Evolutionary conservation across 2,329 filamentous ascomycete species (phyloP), one percentile per base, ranked within the genome.

Genomic region (Aspergillus japonicus): DNA sequence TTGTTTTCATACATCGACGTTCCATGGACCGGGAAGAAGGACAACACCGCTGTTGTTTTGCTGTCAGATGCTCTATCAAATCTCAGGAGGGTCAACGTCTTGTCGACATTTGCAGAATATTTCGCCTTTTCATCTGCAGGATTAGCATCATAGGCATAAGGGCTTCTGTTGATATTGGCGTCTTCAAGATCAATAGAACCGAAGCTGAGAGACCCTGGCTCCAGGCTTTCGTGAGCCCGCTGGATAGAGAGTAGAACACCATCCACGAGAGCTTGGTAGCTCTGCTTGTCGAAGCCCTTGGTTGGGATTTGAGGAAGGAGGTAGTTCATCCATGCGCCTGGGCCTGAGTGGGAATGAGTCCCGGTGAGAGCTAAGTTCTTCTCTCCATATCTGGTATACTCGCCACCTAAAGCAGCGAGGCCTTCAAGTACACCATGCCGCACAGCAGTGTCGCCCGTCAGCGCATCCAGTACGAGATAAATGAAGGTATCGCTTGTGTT

Each of bases 271-370:
- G 94, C 92, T 64, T 88, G 84, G 71, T 96, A 96, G 69, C 91
- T 96, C 74, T 96, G 90, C 69, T 87, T 87, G 75, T 92, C 85
- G 68, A 96, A 97, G 0, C 94, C 94, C 60, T 89, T 83, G 69
- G 88, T 93, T 0, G 94, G 95, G 64, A 98, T 89, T 72, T 97
- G 93, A 7, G 93, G 94, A 5, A 97, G 82, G 10, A 98, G 83
- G 72, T 97, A 98, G 77, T 98, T 98, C 73, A 96, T 82, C 92
- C 92, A 98, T 5, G 90, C 94, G 2, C 90, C 94, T 0, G 94
- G 93, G 0, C 93, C 94, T 24, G 92, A 89, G 77, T 98, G 94
- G 26, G 91, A 95, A 75, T 98, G 94, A 0, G 94, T 98, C 56
- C 93, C 94, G 0, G 92, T 96, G 23, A 98, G 85, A 35, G 94